phyloP scores from a whole-genome alignment of 257 asterid species.

The Nicotiana sylvestris region DNA sequence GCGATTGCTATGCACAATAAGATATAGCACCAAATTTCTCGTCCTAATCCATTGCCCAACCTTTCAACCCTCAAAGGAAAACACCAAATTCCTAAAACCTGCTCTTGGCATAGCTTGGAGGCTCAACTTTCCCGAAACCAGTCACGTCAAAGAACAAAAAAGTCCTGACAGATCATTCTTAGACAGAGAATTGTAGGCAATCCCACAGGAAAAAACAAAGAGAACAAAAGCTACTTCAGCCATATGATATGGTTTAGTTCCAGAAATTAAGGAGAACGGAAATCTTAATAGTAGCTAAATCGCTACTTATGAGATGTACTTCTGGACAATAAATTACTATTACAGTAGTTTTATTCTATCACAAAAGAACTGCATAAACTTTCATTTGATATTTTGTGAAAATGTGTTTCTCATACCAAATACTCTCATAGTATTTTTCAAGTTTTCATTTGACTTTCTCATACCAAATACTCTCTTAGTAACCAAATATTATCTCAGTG shows the following conservation, averaged over 20 bases:
- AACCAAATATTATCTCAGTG: neutral
- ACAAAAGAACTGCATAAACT: neutral
- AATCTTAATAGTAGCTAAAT: neutral
- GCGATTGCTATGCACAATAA: neutral
- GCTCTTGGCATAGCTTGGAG: neutral
- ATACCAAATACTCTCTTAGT: neutral
- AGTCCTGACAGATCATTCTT: neutral
- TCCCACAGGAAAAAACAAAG: neutral
- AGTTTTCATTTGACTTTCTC: neutral
- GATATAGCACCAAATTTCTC: neutral
- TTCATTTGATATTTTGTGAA: neutral
- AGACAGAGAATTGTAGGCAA: neutral
- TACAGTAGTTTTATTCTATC: neutral
- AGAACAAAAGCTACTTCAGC: neutral
- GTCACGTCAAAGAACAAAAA: neutral
- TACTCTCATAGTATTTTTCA: too few species aligned
- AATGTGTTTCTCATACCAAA: too few species aligned
- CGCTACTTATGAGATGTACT: neutral
- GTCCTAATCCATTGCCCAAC: neutral
- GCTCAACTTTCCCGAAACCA: neutral
- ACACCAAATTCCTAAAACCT: neutral
- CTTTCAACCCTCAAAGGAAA: neutral
- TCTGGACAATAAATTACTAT: neutral
- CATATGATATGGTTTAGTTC: conserved; percentile 2
- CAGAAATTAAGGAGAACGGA: neutral